A percentile compares a stretch with the other conserved stretches of the same genome.
Evolutionary conservation across 768 basidiomycete species (phyloP).

Genomic region (Calocybe indica): DNA sequence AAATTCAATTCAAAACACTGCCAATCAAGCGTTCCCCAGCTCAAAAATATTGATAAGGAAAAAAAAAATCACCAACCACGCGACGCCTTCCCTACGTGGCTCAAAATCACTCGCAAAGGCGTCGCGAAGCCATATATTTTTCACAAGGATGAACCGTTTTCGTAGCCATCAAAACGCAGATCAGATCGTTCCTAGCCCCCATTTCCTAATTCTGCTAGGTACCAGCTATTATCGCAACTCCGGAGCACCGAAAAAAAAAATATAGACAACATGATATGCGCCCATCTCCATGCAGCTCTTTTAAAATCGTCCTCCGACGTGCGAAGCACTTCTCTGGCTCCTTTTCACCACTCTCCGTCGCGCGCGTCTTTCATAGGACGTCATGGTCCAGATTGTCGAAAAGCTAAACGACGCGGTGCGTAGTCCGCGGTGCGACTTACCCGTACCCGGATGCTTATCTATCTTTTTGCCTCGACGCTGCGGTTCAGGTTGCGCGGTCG

Average conservation of each 20-base stretch:
- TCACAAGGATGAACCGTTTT: not conserved
- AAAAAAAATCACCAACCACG: too few species aligned
- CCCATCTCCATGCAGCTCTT: not conserved
- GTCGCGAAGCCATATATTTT: too few species aligned
- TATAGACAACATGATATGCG: slow-evolving; percentile 4
- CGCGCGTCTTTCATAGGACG: slow-evolving; percentile 5
- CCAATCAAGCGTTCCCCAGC: too few species aligned
- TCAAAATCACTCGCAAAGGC: too few species aligned
- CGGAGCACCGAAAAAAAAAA: not conserved
- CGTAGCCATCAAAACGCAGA: not conserved
- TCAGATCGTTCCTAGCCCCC: slow-evolving; percentile 8
- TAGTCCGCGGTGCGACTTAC: not conserved
- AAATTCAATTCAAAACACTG: too few species aligned
- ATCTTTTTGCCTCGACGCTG: not conserved
- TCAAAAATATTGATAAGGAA: too few species aligned
- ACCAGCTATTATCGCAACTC: too few species aligned
- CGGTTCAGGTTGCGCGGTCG: slow-evolving; percentile 36
- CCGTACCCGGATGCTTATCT: not conserved
- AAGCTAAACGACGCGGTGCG: slow-evolving; percentile 24
- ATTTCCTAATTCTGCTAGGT: slow-evolving; percentile 3
- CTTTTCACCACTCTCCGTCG: not conserved
- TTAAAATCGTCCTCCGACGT: not conserved
- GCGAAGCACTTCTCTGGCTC: not conserved
- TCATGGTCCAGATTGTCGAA: slow-evolving; percentile 17
- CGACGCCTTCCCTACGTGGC: too few species aligned